These are phyloP conservation scores for Cadophora sp. DNA, from an alignment of 2,329 filamentous ascomycete genomes.

Conservation along the genomic window DNA sequence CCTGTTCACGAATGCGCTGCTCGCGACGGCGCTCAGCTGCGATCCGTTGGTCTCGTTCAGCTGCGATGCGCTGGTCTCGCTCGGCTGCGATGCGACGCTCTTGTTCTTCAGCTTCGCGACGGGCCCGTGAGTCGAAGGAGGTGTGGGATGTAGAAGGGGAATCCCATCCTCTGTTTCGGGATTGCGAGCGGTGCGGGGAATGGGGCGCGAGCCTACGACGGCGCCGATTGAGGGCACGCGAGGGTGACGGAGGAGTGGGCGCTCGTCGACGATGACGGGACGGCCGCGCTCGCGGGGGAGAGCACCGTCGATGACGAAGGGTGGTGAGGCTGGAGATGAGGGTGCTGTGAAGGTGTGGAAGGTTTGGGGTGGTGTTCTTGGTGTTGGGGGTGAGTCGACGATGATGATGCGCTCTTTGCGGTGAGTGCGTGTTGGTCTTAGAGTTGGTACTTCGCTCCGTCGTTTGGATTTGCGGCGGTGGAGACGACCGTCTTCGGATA, in stretches of 20 bases:
- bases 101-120: conserved; percentile 26
- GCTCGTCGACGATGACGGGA: conserved; percentile 42
- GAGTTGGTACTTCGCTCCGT: conserved; percentile 39
- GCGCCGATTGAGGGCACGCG: conserved; percentile 31
- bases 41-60: too few species aligned
- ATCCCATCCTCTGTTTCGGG: conserved; percentile 30
- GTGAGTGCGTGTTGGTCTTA: conserved; percentile 37
- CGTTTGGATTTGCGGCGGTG: conserved; percentile 48
- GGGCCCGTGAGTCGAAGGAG: conserved; percentile 29
- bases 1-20: conserved; percentile 36
- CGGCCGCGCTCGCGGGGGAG: conserved; percentile 28
- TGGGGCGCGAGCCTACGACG: conserved; percentile 28
- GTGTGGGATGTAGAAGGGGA: conserved; percentile 38
- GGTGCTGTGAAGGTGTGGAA: conserved; percentile 50
- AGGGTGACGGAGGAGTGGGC: conserved; percentile 27
- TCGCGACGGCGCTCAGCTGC: conserved; percentile 30
- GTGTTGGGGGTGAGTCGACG: conserved; percentile 53
- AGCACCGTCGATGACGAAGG: conserved; percentile 27
- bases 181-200: conserved; percentile 20
- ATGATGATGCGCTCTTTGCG: conserved; percentile 53
- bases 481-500: conserved; percentile 44
- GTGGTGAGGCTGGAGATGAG: conserved; percentile 37
- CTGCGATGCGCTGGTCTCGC: conserved; percentile 30
- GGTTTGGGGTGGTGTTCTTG: conserved; percentile 54
- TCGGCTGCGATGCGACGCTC: conserved; percentile 21